Evolutionary conservation across 2,329 filamentous ascomycete genomes (phyloP), one percentile per base, ranked within the genome.

Genomic region (Blastomyces emzantsi): DNA sequence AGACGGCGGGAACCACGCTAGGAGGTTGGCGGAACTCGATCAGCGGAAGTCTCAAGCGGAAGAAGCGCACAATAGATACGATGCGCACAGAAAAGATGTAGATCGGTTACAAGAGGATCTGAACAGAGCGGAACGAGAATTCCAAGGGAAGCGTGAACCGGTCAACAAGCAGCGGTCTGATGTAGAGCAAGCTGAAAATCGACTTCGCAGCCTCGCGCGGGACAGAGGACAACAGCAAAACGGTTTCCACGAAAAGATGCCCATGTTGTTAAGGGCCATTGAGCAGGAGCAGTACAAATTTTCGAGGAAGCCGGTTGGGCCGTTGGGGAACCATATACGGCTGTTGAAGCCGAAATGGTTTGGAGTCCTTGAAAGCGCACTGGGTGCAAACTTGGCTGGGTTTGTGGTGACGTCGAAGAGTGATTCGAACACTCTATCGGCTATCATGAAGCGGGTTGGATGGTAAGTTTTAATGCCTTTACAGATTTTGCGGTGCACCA

Each of bases 311-410:
- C 94, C 94, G 1, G 80, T 97, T 43, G 94, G 94, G 0, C 94
- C 94, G 0, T 80, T 97, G 17, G 94, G 92, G 39, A 80, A 86
- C 30, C 84, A 94, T 70, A 82, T 99, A 61, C 87, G 86, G 67
- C 79, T 99, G 30, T 78, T 86, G 45, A 87, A 93, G 68, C 88
- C 90, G 0, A 82, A 90, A 69, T 99, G 94, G 94, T 89, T 88
- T 1, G 83, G 85, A 0, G 86, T 96, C 54, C 75, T 99, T 17
- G 94, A 99, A 73, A 88, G 83, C 66, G 84, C 84, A 1, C 82
- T 96, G 56, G 90, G 90, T n/a, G 76, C 75, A 3, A 80, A 78
- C 0, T 78, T 97, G 41, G 88, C 86, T 66, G 86, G 84, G 1
- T 99, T 97, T 71, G 84, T 96, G 60, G 92, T 97, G 52, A 87